Conservation (phyloP, 2,329 filamentous ascomycete species). For the Penicillium sp. region DNA sequence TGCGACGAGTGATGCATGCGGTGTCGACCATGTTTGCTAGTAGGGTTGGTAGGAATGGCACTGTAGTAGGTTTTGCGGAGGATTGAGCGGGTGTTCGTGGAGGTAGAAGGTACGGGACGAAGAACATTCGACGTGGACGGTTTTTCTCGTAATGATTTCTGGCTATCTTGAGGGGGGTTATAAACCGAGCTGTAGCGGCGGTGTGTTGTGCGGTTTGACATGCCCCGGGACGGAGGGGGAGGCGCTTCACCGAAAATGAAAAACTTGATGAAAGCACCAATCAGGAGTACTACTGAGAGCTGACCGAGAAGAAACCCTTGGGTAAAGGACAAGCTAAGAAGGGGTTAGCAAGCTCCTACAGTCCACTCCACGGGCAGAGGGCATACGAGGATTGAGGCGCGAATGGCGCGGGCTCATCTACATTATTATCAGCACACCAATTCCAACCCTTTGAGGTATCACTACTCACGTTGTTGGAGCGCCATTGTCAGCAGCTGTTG, state of each 20-base stretch:
- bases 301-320: conserved; percentile 92
- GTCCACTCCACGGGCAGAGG: conserved; percentile 11
- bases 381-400: conserved; percentile 45
- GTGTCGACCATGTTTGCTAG: conserved; percentile 43
- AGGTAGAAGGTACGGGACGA: conserved; percentile 69
- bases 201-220: conserved; percentile 73
- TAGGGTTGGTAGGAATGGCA: conserved; percentile 41
- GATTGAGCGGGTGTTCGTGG: conserved; percentile 77
- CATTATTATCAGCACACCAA: conserved; percentile 15
- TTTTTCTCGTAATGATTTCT: conserved; percentile 46
- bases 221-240: conserved; percentile 74
- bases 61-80: conserved; percentile 98
- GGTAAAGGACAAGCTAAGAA: conserved; percentile 75
- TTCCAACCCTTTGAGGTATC: background rate
- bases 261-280: conserved; percentile 97
- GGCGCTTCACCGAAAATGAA: conserved; percentile 98
- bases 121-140: conserved; percentile 66
- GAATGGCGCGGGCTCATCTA: conserved; percentile 31
- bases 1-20: conserved; percentile 64
- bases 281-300: conserved; percentile 82
- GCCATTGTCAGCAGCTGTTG: conserved; percentile 31
- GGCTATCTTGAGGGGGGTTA: conserved; percentile 41
- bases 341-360: conserved; percentile 18
- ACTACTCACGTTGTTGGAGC: conserved; percentile 31
- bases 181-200: conserved; percentile 67